Evolutionary conservation across 2,329 filamentous ascomycete species (phyloP).

Genomic region (Scedosporium dehoogii): DNA sequence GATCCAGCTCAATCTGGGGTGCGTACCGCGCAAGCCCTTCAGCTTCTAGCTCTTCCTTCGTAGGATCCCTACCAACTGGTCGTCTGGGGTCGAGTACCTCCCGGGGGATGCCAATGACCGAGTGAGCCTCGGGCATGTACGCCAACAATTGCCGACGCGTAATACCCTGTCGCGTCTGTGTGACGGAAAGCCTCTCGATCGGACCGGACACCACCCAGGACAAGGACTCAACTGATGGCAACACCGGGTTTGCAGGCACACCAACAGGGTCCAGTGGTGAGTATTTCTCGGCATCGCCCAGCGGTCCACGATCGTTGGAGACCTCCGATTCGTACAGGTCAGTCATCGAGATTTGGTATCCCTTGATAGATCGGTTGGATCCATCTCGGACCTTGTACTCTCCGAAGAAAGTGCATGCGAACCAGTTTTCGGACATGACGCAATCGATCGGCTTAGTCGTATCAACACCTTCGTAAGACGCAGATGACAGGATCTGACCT

Average conservation of each 20-base stretch:
- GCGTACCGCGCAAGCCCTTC: constrained; percentile 73
- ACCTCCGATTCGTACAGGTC: constrained; percentile 84
- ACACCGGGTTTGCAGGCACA: constrained; percentile 39
- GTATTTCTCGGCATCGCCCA: constrained; percentile 60
- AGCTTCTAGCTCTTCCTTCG: constrained; percentile 60
- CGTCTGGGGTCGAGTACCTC: constrained; percentile 74
- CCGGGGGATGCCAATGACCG: constrained; percentile 72
- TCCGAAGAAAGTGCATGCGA: constrained; percentile 70
- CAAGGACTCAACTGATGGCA: constrained; percentile 71
- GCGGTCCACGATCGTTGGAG: constrained; percentile 74
- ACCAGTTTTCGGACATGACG: constrained; percentile 88
- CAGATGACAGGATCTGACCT: constrained; percentile 66
- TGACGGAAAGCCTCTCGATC: constrained; percentile 72
- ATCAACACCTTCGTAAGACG: constrained; percentile 65
- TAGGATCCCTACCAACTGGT: constrained; percentile 76
- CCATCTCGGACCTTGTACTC: constrained; percentile 46
- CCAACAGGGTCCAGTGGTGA: constrained; percentile 65
- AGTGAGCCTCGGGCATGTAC: constrained; percentile 61
- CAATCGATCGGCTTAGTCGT: constrained; percentile 63
- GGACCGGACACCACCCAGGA: constrained; percentile 70
- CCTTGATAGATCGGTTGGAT: constrained; percentile 53
- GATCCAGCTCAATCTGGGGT: constrained; percentile 73
- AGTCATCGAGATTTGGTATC: constrained; percentile 75
- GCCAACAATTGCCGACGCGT: constrained; percentile 73
- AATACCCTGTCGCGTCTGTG: constrained; percentile 86